Evolutionary conservation across 75 land plant genomes (phyloP).

Genomic region (Sequoia sempervirens): DNA sequence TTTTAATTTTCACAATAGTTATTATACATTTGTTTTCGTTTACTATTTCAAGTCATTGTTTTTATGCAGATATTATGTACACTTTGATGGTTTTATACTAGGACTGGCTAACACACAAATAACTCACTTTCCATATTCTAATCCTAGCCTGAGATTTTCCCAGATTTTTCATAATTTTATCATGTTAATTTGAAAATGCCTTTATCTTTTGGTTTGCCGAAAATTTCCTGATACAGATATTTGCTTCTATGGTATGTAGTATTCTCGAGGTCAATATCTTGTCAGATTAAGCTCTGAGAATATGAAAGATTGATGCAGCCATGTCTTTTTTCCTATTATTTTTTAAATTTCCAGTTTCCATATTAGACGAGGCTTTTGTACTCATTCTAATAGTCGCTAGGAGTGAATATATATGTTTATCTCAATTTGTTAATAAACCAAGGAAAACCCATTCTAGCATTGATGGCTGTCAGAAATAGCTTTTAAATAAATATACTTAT

Average conservation of each 20-base stretch:
- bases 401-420: not conserved
- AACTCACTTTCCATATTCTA: no score
- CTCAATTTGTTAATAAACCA: not conserved
- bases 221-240: no score
- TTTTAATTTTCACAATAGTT: not conserved
- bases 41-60: not conserved
- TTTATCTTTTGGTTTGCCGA: no score
- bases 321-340: not conserved
- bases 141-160: no score
- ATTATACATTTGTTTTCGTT: not conserved
- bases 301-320: not conserved
- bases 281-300: not conserved
- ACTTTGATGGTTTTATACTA: not conserved
- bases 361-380: not conserved
- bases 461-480: not conserved
- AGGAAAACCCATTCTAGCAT: not conserved
- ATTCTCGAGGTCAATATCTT: not conserved
- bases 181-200: no score
- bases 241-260: not conserved
- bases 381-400: not conserved
- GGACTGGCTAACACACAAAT: not conserved
- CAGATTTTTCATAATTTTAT: no score
- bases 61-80: not conserved
- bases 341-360: not conserved
- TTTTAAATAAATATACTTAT: not conserved